phyloP scores from a whole-genome alignment of 1,284 basidiomycete species.

The Rhodotorula sp. region DNA sequence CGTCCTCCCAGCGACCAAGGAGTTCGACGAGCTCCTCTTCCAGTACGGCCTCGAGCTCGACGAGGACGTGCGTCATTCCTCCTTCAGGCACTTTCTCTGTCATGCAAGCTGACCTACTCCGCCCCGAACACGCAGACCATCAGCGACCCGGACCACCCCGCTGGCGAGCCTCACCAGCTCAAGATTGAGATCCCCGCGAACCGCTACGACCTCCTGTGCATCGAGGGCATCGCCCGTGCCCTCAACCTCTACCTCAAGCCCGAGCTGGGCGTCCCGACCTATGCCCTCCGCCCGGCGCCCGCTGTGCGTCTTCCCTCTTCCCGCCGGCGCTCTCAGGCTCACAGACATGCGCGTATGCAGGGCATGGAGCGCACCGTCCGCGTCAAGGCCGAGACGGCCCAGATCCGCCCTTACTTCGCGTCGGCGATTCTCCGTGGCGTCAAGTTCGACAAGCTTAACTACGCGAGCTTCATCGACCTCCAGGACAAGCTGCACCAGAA shows the following conservation, averaged over 20 bases:
- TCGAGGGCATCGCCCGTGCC: conserved; percentile 90
- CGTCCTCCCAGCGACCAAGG: conserved; percentile 69
- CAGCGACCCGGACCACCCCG: conserved; percentile 40
- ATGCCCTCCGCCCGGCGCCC: conserved; percentile 35
- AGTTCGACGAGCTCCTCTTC: conserved; percentile 95
- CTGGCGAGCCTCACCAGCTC: conserved; percentile 68
- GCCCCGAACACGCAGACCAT: conserved; percentile 23
- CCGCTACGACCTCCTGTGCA: conserved; percentile 95
- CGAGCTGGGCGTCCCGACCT: conserved; percentile 31
- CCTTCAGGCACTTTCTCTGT: neutral
- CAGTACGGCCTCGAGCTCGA: conserved; percentile 97
- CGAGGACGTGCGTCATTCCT: conserved; percentile 69
- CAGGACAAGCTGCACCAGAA: conserved; percentile 99
- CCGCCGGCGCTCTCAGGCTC: neutral
- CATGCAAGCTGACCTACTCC: neutral
- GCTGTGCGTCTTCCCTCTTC: conserved; percentile 15
- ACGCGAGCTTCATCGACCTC: conserved; percentile 95
- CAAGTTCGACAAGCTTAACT: conserved; percentile 80
- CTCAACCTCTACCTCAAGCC: conserved; percentile 74
- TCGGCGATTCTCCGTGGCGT: conserved; percentile 87
- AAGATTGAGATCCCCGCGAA: conserved; percentile 99
- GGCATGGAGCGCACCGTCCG: conserved; percentile 32
- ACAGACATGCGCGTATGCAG: neutral
- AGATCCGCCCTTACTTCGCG: conserved; percentile 87
- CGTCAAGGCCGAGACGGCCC: conserved; percentile 61